Conservation (phyloP, 1,284 basidiomycete species). For the Trichosporon ovoides region DNA sequence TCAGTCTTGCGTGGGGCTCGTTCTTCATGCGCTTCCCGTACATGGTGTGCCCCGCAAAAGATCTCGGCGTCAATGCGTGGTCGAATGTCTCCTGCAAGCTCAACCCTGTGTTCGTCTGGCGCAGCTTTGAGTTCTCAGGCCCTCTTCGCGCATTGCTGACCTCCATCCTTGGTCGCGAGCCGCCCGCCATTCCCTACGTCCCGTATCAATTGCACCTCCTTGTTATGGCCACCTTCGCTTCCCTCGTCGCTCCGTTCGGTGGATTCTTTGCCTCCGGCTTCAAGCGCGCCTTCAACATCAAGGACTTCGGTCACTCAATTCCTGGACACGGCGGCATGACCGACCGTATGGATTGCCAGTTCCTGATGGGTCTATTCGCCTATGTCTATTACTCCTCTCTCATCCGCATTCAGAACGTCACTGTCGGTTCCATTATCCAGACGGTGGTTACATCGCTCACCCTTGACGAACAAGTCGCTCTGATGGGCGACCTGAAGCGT, state of each 20-base stretch:
- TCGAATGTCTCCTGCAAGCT: slow-evolving; percentile 72
- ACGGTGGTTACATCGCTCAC: slow-evolving; percentile 83
- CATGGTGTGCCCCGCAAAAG: slow-evolving; percentile 96
- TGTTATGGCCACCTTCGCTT: slow-evolving; percentile 88
- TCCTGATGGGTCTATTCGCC: slow-evolving; percentile 97
- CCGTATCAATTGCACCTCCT: slow-evolving; percentile 91
- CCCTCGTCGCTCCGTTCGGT: slow-evolving; percentile 95
- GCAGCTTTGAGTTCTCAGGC: slow-evolving; percentile 66
- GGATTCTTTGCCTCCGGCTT: slow-evolving; percentile 99
- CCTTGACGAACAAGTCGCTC: slow-evolving; percentile 75
- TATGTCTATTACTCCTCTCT: slow-evolving; percentile 93
- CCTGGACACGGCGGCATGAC: slow-evolving; percentile 99
- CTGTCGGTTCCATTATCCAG: slow-evolving; percentile 82
- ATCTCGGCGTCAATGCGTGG: slow-evolving; percentile 87
- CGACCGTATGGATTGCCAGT: slow-evolving; percentile 99
- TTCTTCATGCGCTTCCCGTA: slow-evolving; percentile 94
- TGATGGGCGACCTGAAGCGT: slow-evolving; percentile 52
- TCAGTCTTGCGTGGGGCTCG: slow-evolving; percentile 81
- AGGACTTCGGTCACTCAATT: slow-evolving; percentile 98
- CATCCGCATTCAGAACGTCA: slow-evolving; percentile 75
- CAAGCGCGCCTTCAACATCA: slow-evolving; percentile 97
- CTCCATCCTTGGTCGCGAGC: slow-evolving; percentile 52
- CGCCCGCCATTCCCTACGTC: slow-evolving; percentile 74
- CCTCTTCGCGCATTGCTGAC: slow-evolving; percentile 60
- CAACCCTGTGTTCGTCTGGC: slow-evolving; percentile 88